Evolutionary conservation across 2,329 filamentous ascomycete genomes (phyloP), one percentile per base, ranked within the genome.

Genomic region (Leptographium procerum): DNA sequence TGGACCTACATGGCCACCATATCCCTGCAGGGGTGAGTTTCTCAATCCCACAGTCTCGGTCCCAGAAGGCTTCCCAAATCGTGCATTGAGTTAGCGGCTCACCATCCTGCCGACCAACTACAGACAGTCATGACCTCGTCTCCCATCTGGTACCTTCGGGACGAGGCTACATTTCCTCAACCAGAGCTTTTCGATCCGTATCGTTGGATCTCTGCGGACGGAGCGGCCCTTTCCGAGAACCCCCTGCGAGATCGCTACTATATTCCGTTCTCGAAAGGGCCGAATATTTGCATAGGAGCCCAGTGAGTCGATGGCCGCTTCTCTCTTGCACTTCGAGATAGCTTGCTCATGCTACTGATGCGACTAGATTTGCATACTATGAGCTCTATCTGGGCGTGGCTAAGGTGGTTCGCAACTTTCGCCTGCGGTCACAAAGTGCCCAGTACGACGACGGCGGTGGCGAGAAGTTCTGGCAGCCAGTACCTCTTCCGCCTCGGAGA

Each of bases 231-330:
- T 1, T 45, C 45, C 4, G 24, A 47, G 5, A 51, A 61, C 6
- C 6, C 47, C 1, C 28, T 61, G 29, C 60, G 57, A 9, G 60
- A 59, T 26, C 56, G 45, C 6, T 59, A 40, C 47, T 61, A 61
- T 47, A 59, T 61, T 11, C 60, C 60, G 2, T 61, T 59, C 24
- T 59, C 57, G 14, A 61, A 61, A 52, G 60, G 60, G 2, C 24
- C 57, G 7, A 61, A 61, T 28, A 36, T 61, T 22, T 61, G 60
- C 36, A 61, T 61, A 8, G 60, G 60, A 8, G 55, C 50, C 3
- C 55, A 61, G 59, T 60, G 48, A 4, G 59, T 58, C 14, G 3
- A 43, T n/a, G n/a, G 7, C 16, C 6, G 40, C 40, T 22, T 22
- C 16, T 43, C 6, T n/a, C n/a, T n/a, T 43, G 40, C 19, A 22